phyloP scores from a whole-genome alignment of 805 yeast species.

The Phaffomyces antillensis region DNA sequence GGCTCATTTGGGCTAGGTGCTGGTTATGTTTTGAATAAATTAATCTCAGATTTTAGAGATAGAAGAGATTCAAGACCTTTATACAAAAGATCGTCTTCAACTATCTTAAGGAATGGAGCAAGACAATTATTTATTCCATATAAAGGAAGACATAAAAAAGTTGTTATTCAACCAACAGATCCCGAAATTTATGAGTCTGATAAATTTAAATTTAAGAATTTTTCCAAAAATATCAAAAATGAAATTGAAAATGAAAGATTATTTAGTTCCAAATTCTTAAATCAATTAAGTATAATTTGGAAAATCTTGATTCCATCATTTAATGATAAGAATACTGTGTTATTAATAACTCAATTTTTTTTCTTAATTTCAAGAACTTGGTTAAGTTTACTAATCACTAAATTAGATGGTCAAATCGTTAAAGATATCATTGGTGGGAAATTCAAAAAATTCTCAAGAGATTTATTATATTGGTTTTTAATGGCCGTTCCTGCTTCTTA shows the following conservation, averaged over 20 bases:
- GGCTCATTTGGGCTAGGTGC: constrained; percentile 18
- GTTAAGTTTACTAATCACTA: constrained; percentile 78
- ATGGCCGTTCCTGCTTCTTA: constrained; percentile 92
- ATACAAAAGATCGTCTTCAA: constrained; percentile 23
- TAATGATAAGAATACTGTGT: constrained; percentile 56
- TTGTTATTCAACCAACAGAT: constrained; percentile 22
- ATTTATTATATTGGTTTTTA: constrained; percentile 78
- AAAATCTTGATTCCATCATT: constrained; percentile 73
- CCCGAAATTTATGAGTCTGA: constrained; percentile 23
- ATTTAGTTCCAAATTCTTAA: constrained; percentile 57
- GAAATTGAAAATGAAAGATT: constrained; percentile 21
- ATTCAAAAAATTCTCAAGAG: constrained; percentile 66
- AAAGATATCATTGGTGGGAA: constrained; percentile 80
- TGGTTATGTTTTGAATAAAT: constrained; percentile 18
- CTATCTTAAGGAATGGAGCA: constrained; percentile 24
- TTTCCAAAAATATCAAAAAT: constrained; percentile 18
- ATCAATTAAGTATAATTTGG: constrained; percentile 72
- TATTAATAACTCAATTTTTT: constrained; percentile 62
- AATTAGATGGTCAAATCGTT: constrained; percentile 87
- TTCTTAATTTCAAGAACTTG: constrained; percentile 79
- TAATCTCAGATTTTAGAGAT: constrained; percentile 22
- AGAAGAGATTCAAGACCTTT: constrained; percentile 23
- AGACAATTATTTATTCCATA: constrained; percentile 25
- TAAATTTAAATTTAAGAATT: constrained; percentile 22
- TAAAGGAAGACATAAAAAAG: constrained; percentile 22